Percentiles rank a stretch among this genome's conserved stretches.
Conservation (phyloP, 2,329 filamentous ascomycete genomes). For the Sarocladiaceae sp. region DNA sequence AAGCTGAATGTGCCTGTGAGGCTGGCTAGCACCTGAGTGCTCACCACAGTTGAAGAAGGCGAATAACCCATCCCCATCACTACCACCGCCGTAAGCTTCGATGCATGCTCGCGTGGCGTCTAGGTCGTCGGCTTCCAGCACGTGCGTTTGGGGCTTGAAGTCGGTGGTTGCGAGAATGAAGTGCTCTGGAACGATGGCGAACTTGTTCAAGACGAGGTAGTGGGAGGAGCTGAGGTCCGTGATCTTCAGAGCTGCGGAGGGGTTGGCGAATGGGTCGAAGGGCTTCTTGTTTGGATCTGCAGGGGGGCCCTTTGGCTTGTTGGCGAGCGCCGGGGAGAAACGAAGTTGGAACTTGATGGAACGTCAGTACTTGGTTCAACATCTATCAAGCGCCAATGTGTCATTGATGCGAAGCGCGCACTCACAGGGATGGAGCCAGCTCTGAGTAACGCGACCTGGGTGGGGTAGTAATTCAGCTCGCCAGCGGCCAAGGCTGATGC, state of each 20-base stretch:
- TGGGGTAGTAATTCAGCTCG: conserved; percentile 48
- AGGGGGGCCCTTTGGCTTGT: conserved; percentile 53
- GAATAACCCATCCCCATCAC: conserved; percentile 38
- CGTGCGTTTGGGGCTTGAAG: conserved; percentile 57
- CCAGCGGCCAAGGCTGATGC: conserved; percentile 38
- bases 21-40: conserved; percentile 64
- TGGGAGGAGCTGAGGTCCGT: conserved; percentile 47
- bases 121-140: conserved; percentile 56
- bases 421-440: conserved; percentile 38
- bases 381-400: background rate
- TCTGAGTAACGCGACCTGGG: conserved; percentile 42
- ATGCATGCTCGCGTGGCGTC: conserved; percentile 57
- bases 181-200: conserved; percentile 63
- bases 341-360: conserved; percentile 62
- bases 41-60: conserved; percentile 66
- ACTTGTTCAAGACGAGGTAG: conserved; percentile 67
- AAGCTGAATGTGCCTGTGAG: conserved; percentile 67
- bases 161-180: conserved; percentile 64
- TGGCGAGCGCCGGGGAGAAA: conserved; percentile 61
- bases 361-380: background rate
- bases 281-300: conserved; percentile 26
- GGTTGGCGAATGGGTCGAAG: conserved; percentile 61
- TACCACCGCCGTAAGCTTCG: conserved; percentile 37
- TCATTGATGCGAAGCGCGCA: no score
- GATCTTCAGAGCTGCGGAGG: conserved; percentile 46